Base-by-base conservation (phyloP, 2,329 filamentous ascomycete genomes). In the Alternaria brassicae region DNA sequence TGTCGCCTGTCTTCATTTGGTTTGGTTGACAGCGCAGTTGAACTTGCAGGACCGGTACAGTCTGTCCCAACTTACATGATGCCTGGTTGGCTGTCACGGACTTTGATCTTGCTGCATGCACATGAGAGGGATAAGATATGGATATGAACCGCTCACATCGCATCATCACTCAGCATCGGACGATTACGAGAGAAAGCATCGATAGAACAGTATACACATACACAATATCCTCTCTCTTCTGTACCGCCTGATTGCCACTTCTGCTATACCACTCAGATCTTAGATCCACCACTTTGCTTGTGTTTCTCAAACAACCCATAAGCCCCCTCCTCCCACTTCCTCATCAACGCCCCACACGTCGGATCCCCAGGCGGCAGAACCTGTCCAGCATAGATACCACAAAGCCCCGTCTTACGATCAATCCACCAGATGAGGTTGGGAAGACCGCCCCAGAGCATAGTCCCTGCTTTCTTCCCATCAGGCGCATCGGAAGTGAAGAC, bases 371-470 rank as follows among this genome's bases (percentile, higher is more conserved):
- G 64, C 1, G 75, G 76, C 0, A 73, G 5, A 0, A 77, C 62
- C 50, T 78, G 75, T 0, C 54, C 50, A 0, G 71, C 73, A 27
- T 70, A 77, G 1, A 77, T 41, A 2, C 72, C 75, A 47, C 65
- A 68, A 7, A 78, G 40, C 5, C 71, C 74, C 1, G 69, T 59
- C 44, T 72, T 69, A 6, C 68, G 74, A 58, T 78, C 76, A 17
- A 74, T 55, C 62, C 72, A 77, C 72, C 75, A 77, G 3, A 61
- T 65, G 50, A 77, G 52, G 52, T 77, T 77, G 15, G 75, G 75
- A 12, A 69, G 52, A 2, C 74, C 75, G 36, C 70, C 70, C 74
- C 74, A 77, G 8, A 72, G 32, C 75, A 77, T 69, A 0, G 75
- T 74, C 2, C 73, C 67, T 4, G 60, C 60, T 23, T 58, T 66